Conservation (phyloP, 2,329 filamentous ascomycete species). For the Rhexocercosporidium sp. region DNA sequence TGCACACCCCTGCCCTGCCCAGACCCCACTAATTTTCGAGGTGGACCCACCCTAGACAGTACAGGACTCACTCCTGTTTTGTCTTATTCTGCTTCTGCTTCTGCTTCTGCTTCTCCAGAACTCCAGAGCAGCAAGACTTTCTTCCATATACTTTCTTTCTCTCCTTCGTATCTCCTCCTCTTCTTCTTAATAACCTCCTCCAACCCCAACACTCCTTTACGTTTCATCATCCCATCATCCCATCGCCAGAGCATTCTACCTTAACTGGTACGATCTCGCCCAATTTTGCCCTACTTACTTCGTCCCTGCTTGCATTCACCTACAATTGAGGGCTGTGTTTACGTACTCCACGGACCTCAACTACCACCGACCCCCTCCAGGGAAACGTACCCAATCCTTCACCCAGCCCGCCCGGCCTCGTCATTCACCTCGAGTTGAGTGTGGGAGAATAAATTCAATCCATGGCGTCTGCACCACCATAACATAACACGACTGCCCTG, state of each 20-base stretch:
- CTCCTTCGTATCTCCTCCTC: slow-evolving; percentile 3
- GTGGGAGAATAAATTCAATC: slow-evolving; percentile 17
- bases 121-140: too few relatives aligned
- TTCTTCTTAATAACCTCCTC: not conserved
- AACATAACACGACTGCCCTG: slow-evolving; percentile 9
- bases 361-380: slow-evolving; percentile 12
- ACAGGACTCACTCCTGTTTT: too few relatives aligned
- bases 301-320: not conserved
- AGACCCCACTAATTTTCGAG: too few relatives aligned
- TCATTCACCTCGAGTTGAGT: not conserved
- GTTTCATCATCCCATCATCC: slow-evolving; percentile 25
- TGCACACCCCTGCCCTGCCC: too few relatives aligned
- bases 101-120: not conserved
- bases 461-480: slow-evolving; percentile 29
- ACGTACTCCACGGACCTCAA: slow-evolving; percentile 19
- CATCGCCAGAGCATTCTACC: slow-evolving; percentile 25
- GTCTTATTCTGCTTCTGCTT: too few relatives aligned
- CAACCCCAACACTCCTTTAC: slow-evolving; percentile 20
- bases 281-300: slow-evolving; percentile 19
- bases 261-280: slow-evolving; percentile 28
- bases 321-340: slow-evolving; percentile 7
- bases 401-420: not conserved
- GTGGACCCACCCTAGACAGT: too few relatives aligned
- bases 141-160: slow-evolving; percentile 8
- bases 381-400: slow-evolving; percentile 31